Conservation (phyloP, 225 moss, liverwort and hornwort species). For the Physcomitrium patens region DNA sequence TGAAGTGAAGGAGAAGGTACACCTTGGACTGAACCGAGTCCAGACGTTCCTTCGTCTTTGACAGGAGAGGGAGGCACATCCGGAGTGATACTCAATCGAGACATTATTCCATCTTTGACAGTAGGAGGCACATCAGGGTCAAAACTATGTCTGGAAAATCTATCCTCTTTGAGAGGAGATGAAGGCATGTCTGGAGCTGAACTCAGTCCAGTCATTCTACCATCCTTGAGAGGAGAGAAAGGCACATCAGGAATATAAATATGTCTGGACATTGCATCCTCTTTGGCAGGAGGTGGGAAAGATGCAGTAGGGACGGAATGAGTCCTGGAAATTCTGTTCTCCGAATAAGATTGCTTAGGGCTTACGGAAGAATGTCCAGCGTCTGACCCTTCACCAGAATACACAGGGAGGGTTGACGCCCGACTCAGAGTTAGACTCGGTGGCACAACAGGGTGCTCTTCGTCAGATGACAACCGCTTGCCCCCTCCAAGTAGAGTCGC, state of each 20-base stretch:
- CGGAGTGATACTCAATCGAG: background rate
- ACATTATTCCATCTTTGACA: background rate
- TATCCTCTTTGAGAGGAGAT: background rate
- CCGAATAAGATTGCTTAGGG: background rate
- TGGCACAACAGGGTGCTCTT: slow-evolving; percentile 18
- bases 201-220: background rate
- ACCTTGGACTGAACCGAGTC: background rate
- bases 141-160: background rate
- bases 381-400: slow-evolving; percentile 17
- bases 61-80: background rate
- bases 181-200: background rate
- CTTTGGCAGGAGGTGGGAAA: background rate
- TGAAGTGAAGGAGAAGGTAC: background rate
- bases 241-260: background rate
- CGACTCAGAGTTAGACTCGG: slow-evolving; percentile 9
- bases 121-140: slow-evolving; percentile 1
- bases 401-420: slow-evolving; percentile 14
- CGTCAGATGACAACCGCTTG: slow-evolving; percentile 21
- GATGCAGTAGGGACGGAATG: background rate
- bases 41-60: background rate
- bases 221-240: slow-evolving; percentile 1
- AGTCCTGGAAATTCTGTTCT: background rate
- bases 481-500: slow-evolving; percentile 32
- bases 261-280: background rate
- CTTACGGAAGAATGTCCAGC: background rate